These are phyloP conservation scores for Peniophora sp. DNA, from an alignment of 1,284 basidiomycete genomes.

Conservation along the genomic window DNA sequence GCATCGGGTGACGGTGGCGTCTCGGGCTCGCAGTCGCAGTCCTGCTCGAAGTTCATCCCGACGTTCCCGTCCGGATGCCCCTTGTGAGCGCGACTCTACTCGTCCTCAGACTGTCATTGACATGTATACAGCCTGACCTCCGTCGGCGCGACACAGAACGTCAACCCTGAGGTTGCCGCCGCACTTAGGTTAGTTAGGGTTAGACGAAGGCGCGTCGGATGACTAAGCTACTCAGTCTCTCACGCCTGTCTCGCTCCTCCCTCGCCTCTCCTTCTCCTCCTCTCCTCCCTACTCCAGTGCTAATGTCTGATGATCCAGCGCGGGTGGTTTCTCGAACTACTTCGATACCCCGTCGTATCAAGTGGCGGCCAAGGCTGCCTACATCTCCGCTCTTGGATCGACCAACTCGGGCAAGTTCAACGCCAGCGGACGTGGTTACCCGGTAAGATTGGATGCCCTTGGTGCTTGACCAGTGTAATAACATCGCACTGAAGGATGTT, in stretches of 20 bases:
- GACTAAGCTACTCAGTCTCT: too few relatives aligned
- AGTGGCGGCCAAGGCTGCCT: not conserved
- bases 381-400: conserved; percentile 1
- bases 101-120: not conserved
- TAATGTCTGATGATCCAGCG: too few relatives aligned
- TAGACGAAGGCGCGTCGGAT: too few relatives aligned
- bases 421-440: conserved; percentile 13
- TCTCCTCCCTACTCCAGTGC: too few relatives aligned
- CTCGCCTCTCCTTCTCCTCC: too few relatives aligned
- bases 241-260: too few relatives aligned
- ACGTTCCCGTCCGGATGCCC: conserved; percentile 6
- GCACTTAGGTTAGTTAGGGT: too few relatives aligned
- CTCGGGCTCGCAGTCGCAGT: not conserved
- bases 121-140: conserved; percentile 7
- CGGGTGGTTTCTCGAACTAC: conserved; percentile 9
- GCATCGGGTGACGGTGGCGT: conserved; percentile 9
- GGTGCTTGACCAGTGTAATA: not conserved
- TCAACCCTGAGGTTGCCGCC: conserved; percentile 15
- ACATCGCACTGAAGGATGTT: conserved; percentile 17
- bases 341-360: conserved; percentile 5
- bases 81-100: not conserved
- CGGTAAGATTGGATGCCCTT: conserved; percentile 13
- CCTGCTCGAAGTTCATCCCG: conserved; percentile 7
- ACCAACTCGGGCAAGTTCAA: conserved; percentile 5
- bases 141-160: conserved; percentile 14